Evolutionary conservation across 495 filamentous ascomycete species (phyloP).

Genomic region (Tetracladium marchalianum): DNA sequence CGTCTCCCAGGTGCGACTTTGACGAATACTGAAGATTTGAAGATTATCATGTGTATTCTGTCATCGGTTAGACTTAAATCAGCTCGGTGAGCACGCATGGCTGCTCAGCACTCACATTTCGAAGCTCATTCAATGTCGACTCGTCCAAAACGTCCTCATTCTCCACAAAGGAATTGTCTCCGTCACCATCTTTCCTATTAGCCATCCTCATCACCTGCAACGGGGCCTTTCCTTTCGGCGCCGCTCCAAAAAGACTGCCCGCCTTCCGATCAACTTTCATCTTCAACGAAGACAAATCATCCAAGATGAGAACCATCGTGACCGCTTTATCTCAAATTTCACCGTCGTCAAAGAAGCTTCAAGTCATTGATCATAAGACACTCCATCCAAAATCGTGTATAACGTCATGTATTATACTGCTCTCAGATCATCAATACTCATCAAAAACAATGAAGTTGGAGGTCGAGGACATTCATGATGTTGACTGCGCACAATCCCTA

Average conservation of each 20-base stretch:
- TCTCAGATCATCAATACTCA: too few species aligned
- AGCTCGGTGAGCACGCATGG: too few species aligned
- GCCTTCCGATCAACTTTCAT: conserved; percentile 5
- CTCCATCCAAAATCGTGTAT: too few species aligned
- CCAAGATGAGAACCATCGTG: too few species aligned
- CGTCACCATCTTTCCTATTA: neutral
- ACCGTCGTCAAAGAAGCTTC: too few species aligned
- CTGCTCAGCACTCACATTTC: neutral
- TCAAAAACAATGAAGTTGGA: too few species aligned
- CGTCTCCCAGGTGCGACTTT: conserved; percentile 6
- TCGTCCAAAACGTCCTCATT: conserved; percentile 1
- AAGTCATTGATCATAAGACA: too few species aligned
- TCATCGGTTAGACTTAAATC: too few species aligned
- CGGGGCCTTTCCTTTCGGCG: neutral
- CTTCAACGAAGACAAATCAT: neutral
- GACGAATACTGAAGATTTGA: conserved; percentile 6
- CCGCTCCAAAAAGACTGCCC: conserved; percentile 4
- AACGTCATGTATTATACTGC: too few species aligned
- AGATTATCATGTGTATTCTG: neutral
- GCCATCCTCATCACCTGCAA: conserved; percentile 2
- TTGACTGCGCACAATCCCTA: too few species aligned
- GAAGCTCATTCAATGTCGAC: neutral
- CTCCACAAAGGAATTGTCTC: neutral
- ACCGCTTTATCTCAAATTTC: too few species aligned
- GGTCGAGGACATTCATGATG: too few species aligned